phyloP scores from a whole-genome alignment of 768 basidiomycete species.

The Cubamyces sp. region DNA sequence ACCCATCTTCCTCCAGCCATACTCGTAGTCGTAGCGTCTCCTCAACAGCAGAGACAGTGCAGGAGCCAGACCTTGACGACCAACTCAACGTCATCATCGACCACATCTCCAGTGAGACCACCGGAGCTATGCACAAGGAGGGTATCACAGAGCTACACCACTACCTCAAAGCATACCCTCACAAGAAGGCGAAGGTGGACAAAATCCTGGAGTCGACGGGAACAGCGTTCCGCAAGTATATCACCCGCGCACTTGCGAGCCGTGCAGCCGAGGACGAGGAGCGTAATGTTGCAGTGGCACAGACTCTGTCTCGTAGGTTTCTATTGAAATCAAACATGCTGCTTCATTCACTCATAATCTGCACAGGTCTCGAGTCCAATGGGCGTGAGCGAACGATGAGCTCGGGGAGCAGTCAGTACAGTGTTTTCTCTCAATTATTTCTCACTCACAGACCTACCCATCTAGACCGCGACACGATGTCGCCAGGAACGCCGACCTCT shows the following conservation, averaged over 20 bases:
- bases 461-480: constrained; percentile 10
- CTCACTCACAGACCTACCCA: not conserved
- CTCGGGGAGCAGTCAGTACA: constrained; percentile 26
- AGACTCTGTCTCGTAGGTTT: constrained; percentile 76
- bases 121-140: constrained; percentile 88
- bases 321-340: not conserved
- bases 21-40: constrained; percentile 71
- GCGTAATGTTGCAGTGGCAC: constrained; percentile 77
- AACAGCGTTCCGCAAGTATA: constrained; percentile 89
- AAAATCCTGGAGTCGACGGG: constrained; percentile 89
- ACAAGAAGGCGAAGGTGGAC: constrained; percentile 81
- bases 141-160: constrained; percentile 94
- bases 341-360: not conserved
- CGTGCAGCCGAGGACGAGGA: constrained; percentile 88
- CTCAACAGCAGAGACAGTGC: constrained; percentile 59
- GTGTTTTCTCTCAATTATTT: not conserved
- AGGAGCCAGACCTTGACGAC: constrained; percentile 87
- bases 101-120: constrained; percentile 87
- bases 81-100: constrained; percentile 82
- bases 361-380: constrained; percentile 67
- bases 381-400: constrained; percentile 41
- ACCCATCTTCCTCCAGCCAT: constrained; percentile 63
- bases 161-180: constrained; percentile 89
- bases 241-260: constrained; percentile 84
- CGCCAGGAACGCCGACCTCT: constrained; percentile 29